A percentile compares a stretch with the other conserved stretches of the same genome.
These are phyloP conservation scores for Yamadazyma triangularis DNA, from an alignment of 1,139 yeast species.

Conservation along the genomic window DNA sequence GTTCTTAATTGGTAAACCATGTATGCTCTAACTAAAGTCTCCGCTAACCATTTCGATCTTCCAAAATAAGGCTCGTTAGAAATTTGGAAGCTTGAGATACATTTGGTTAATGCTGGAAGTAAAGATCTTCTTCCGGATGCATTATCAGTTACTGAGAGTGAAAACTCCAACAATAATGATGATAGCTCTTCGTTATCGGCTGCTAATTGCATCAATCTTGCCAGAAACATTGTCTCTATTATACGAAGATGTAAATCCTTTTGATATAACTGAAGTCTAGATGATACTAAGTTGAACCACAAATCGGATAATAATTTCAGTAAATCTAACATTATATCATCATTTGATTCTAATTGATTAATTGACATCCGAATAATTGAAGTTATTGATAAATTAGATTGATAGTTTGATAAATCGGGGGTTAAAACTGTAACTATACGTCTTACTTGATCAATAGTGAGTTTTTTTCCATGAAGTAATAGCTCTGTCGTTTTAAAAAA, in stretches of 20 bases:
- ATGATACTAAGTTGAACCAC: constrained; percentile 59
- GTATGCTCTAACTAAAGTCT: constrained; percentile 44
- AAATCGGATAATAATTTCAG: constrained; percentile 33
- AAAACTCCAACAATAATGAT: constrained; percentile 29
- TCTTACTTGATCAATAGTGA: neutral
- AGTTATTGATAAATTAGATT: constrained; percentile 23
- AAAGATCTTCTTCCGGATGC: constrained; percentile 67
- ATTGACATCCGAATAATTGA: constrained; percentile 11
- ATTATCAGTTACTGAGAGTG: constrained; percentile 41
- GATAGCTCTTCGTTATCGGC: constrained; percentile 15
- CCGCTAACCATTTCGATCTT: constrained; percentile 48
- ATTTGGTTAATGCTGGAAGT: constrained; percentile 52
- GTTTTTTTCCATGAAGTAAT: no score
- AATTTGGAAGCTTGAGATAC: constrained; percentile 39
- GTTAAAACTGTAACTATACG: constrained; percentile 8
- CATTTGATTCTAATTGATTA: constrained; percentile 1
- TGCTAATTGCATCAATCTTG: constrained; percentile 9
- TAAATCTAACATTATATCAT: constrained; percentile 11
- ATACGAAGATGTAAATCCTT: constrained; percentile 55
- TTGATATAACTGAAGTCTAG: constrained; percentile 63
- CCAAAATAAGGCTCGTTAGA: constrained; percentile 27
- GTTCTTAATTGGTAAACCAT: constrained; percentile 51
- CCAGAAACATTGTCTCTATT: constrained; percentile 27
- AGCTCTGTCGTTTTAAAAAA: constrained; percentile 18
- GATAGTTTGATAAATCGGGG: constrained; percentile 22